Evolutionary conservation across 495 filamentous ascomycete genomes (phyloP), one percentile per base, ranked within the genome.

Genomic region (Hypoxylon lienhwacheense): DNA sequence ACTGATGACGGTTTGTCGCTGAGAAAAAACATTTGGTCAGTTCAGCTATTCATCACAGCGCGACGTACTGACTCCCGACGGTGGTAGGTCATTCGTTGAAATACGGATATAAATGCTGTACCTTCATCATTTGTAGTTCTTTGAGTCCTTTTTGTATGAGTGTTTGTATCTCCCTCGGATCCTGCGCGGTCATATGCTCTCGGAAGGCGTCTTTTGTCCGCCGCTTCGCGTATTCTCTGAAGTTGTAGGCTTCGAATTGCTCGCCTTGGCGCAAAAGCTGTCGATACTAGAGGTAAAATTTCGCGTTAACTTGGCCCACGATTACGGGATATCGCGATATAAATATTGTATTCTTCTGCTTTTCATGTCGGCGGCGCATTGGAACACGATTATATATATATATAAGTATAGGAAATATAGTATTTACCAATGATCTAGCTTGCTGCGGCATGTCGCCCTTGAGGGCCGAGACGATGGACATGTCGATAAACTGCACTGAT

Each of bases 1-100:
- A 63, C 89, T 95, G 59, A 98, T 81, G 24, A 91, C 77, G 4
- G 92, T 95, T 85, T 98, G 93, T 63, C 93, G 86, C 93, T 98
- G 73, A 56, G 48, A 16, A 16, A 33, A 7, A 25, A 29, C 28
- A 47, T 22, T 3, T 8, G 5, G 47, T 61, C 16, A 61, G 51
- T 28, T 28, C 25, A n/a, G 15, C 22, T 20, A 8, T 20, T 37
- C 21, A 33, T 41, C 14, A 35, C 21, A 7, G 4, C 16, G 25
- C 31, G 20, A 12, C 15, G 22, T 7, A 12, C 6, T 26, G 11
- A 11, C 29, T 20, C 33, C 25, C 25, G 33, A 10, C 25, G 31
- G 31, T 26, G 14, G 33, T 11, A 3, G 29, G 10, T 5, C 24
- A 6, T 28, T 34, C 14, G 21, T 4, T 14, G 1, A 15, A 10